Conservation (phyloP, 768 basidiomycete genomes). For the Megacollybia marginata region DNA sequence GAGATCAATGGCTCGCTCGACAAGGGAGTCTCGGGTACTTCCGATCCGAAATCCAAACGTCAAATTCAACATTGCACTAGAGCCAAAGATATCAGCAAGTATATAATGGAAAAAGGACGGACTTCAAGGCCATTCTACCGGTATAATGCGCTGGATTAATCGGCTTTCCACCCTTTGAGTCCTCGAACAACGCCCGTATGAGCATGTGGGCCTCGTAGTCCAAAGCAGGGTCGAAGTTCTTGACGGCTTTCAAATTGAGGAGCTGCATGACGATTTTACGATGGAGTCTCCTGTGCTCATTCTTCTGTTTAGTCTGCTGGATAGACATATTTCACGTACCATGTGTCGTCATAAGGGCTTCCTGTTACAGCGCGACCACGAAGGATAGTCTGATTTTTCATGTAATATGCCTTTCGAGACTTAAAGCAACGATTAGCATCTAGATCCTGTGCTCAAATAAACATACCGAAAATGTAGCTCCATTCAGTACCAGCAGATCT, state of each 20-base stretch:
- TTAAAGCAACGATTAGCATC: too few relatives aligned
- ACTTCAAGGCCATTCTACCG: constrained; percentile 16
- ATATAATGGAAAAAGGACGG: not conserved
- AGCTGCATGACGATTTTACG: constrained; percentile 15
- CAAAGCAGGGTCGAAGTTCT: constrained; percentile 9
- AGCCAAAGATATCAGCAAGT: constrained; percentile 1
- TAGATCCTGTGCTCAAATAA: too few relatives aligned
- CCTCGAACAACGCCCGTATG: constrained; percentile 11
- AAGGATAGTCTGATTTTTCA: constrained; percentile 19
- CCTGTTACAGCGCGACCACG: constrained; percentile 17
- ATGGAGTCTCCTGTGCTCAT: constrained; percentile 14
- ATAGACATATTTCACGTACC: constrained; percentile 7
- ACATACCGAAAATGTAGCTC: constrained; percentile 17
- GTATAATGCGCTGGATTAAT: constrained; percentile 14
- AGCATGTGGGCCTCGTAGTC: constrained; percentile 12
- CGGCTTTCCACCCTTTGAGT: constrained; percentile 9
- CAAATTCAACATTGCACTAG: constrained; percentile 17
- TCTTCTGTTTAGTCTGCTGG: too few relatives aligned
- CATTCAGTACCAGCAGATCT: constrained; percentile 17
- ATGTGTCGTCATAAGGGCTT: constrained; percentile 15
- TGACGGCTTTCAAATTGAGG: constrained; percentile 12
- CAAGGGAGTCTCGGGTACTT: constrained; percentile 12
- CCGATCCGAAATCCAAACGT: constrained; percentile 16
- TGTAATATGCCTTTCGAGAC: constrained; percentile 11
- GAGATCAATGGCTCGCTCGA: constrained; percentile 11